phyloP scores from a whole-genome alignment of 1,139 yeast genomes.

The Pichia sp. region DNA sequence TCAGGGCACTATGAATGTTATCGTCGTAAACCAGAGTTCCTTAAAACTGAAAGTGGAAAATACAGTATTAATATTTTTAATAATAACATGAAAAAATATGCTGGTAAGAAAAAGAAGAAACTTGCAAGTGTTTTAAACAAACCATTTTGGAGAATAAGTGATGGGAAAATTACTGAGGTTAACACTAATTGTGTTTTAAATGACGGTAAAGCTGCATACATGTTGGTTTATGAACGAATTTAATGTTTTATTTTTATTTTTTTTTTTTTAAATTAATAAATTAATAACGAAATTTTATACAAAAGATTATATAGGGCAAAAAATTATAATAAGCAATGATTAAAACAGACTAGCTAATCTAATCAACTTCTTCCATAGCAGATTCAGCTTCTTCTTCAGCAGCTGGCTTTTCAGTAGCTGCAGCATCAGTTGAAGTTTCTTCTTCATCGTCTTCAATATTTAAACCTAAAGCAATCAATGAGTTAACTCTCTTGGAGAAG shows the following conservation, averaged over 20 bases:
- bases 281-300: slow-evolving; percentile 1
- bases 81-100: too few species aligned
- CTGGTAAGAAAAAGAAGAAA: slow-evolving; percentile 32
- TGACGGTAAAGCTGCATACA: slow-evolving; percentile 71
- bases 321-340: too few species aligned
- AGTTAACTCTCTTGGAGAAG: slow-evolving; percentile 95
- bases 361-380: slow-evolving; percentile 99
- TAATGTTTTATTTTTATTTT: not conserved
- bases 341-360: slow-evolving; percentile 25
- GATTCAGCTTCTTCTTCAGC: slow-evolving; percentile 81
- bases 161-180: slow-evolving; percentile 61
- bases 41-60: slow-evolving; percentile 32
- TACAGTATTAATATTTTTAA: slow-evolving; percentile 1
- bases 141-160: slow-evolving; percentile 87
- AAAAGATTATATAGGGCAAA: not conserved
- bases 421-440: slow-evolving; percentile 33
- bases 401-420: slow-evolving; percentile 35
- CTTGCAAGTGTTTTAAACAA: slow-evolving; percentile 48
- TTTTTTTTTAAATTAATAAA: not conserved
- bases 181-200: slow-evolving; percentile 52
- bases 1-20: slow-evolving; percentile 88
- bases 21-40: slow-evolving; percentile 59
- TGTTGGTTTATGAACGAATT: slow-evolving; percentile 63
- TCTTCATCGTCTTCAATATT: slow-evolving; percentile 88
- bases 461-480: slow-evolving; percentile 95